Conservation (phyloP, 306 rosid genomes). For the Castanea crenata region DNA sequence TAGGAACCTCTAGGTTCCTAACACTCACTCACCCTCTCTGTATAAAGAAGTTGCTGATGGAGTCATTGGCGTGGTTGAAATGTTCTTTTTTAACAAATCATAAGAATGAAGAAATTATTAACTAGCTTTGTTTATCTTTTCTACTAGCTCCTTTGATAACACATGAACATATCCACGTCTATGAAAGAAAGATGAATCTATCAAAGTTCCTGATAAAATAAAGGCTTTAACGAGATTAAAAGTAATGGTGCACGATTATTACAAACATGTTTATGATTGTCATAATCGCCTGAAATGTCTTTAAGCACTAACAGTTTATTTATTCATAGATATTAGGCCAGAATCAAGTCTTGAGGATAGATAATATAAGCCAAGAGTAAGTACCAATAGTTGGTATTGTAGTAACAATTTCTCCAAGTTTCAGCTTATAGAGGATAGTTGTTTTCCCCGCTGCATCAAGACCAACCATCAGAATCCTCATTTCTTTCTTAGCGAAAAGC, state of each 20-base stretch:
- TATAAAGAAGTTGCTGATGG: not conserved
- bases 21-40: not conserved
- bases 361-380: not conserved
- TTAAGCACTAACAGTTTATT: not conserved
- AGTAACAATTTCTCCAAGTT: constrained; percentile 84
- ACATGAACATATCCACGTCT: not conserved
- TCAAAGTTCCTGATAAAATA: not conserved
- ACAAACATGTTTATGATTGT: not conserved
- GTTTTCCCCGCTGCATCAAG: constrained; percentile 93
- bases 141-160: not conserved
- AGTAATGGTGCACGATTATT: not conserved
- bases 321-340: not conserved
- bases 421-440: constrained; percentile 73
- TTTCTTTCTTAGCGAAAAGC: constrained; percentile 77
- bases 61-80: too few species aligned
- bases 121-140: not conserved
- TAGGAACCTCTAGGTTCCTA: too few species aligned
- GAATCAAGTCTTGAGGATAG: not conserved
- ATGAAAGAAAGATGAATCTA: not conserved
- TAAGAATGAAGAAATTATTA: not conserved
- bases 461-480: constrained; percentile 93
- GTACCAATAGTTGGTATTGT: constrained; percentile 91
- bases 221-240: not conserved
- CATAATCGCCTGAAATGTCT: not conserved
- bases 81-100: not conserved